Base-by-base conservation (phyloP, 108 stramenopile species). In the Conticribra weissflogii region DNA sequence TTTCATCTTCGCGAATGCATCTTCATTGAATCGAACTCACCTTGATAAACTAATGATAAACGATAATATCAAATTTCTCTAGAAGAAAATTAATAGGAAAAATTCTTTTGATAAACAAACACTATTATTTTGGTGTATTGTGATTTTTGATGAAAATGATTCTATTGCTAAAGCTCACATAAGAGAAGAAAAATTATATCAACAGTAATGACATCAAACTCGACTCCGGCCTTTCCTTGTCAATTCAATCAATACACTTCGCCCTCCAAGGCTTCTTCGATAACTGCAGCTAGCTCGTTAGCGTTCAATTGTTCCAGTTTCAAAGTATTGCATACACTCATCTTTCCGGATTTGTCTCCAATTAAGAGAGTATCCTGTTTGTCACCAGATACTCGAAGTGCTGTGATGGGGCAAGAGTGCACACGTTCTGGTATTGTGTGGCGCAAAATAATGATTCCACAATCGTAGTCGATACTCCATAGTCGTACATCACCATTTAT, bases 401-500 rank as follows among this genome's bases (percentile, higher is more conserved):
- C 83, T n/a, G 94, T 89, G 48, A 95, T 95, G 4, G 88, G 81
- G 51, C 86, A 81, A 1, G 80, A 81, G 67, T 96, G 92, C 50
- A 87, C 81, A 32, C 79, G 79, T 44, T 93, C 89, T 24, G 82
- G 81, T 61, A 96, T 36, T 22, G 84, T 27, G 53, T 92, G 85
- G 3, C 83, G 80, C 48, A 86, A 58, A 1, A 74, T 68, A 23
- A 94, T 59, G 46, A 75, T 59, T n/a, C 58, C 63, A 0, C 68
- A 79, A 22, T 85, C 67, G 63, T 85, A 83, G 66, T 91, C 80
- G 25, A 96, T 64, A 21, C 89, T 83, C 98, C 98, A 98, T 29
- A 98, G 84, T 18, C 85, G 78, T 15, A 97, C 86, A 70, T 95
- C 87, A n/a, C 98, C 98, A 66, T 94, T 92, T 63, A 85, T 82